Evolutionary conservation across 805 yeast species (phyloP), one percentile per base, ranked within the genome.

Genomic region (Cyberlindnera mrakii): DNA sequence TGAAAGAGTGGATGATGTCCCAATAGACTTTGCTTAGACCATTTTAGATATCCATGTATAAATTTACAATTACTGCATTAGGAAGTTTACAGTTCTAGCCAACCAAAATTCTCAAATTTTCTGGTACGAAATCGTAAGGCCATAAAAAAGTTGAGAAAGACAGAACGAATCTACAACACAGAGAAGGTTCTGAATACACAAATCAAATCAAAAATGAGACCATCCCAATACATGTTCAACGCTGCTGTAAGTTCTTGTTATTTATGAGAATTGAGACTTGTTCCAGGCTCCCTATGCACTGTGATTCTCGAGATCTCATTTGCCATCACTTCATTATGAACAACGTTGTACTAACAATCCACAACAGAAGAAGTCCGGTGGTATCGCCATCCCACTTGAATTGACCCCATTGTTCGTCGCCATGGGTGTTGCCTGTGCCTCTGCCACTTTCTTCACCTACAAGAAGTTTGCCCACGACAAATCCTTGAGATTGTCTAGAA

Each of bases 371-470:
- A 68, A 68, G 55, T 46, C 60, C 25, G 49, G 63, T 43, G 65
- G 65, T 45, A 39, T 55, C 35, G 55, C 57, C 35, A 52, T 76
- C 42, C 82, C 82, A 55, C 72, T 76, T 42, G 82, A 77, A 64
- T 62, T 77, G 55, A 73, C 78, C 45, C 82, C 82, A 58, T 66
- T 77, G 50, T 75, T 75, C 54, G 64, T 73, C 30, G 80, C 80
- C 33, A 70, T 77, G 68, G 74, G 75, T 58, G 72, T 74, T 45
- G 82, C 80, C 32, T 55, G 64, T 43, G 48, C 73, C 33, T 69
- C 74, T 31, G 81, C 78, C 42, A 52, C 67, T 47, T 77, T 61
- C 65, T 77, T 77, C 66, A 56, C 75, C 13, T 68, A 70, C 60
- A 77, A 68, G 64, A 77, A 77, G 60, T 53, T 77, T 35, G 61